Evolutionary conservation across 2,329 filamentous ascomycete genomes (phyloP).

Genomic region (Colletotrichum acutatum): DNA sequence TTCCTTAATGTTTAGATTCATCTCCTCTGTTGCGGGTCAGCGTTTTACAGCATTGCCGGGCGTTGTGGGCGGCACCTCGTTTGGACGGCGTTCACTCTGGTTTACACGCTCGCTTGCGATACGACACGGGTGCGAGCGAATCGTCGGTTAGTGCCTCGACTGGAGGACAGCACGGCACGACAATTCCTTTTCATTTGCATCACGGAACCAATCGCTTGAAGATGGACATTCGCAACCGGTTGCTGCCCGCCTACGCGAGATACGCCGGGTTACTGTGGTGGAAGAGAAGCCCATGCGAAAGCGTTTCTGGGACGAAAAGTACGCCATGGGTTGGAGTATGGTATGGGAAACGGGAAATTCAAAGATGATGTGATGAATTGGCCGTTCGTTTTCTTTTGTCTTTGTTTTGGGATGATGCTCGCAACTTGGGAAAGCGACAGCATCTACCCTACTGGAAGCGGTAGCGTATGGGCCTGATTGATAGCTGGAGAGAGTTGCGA

Average conservation of each 20-base stretch:
- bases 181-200: conserved; percentile 12
- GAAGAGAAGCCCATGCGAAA: not conserved
- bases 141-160: conserved; percentile 7
- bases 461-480: not conserved
- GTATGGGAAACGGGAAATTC: conserved; percentile 13
- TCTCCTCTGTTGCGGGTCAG: conserved; percentile 37
- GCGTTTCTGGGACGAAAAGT: not conserved
- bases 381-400: conserved; percentile 7
- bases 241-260: conserved; percentile 15
- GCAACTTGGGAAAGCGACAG: conserved; percentile 1
- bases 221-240: conserved; percentile 22
- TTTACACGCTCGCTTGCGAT: conserved; percentile 33
- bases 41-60: conserved; percentile 38
- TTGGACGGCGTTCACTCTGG: conserved; percentile 37
- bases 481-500: conserved; percentile 5
- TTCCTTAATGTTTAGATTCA: conserved; percentile 32
- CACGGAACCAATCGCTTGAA: conserved; percentile 14
- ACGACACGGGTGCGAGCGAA: conserved; percentile 22
- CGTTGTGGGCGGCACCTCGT: conserved; percentile 37
- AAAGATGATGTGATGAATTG: conserved; percentile 32
- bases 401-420: conserved; percentile 6
- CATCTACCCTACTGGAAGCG: conserved; percentile 2
- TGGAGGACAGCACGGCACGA: conserved; percentile 1
- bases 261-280: conserved; percentile 1
- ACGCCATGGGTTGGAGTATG: conserved; percentile 26